These are phyloP conservation scores for Verticillium dahliae DNA, from an alignment of 2,329 filamentous ascomycete species.

Conservation along the genomic window DNA sequence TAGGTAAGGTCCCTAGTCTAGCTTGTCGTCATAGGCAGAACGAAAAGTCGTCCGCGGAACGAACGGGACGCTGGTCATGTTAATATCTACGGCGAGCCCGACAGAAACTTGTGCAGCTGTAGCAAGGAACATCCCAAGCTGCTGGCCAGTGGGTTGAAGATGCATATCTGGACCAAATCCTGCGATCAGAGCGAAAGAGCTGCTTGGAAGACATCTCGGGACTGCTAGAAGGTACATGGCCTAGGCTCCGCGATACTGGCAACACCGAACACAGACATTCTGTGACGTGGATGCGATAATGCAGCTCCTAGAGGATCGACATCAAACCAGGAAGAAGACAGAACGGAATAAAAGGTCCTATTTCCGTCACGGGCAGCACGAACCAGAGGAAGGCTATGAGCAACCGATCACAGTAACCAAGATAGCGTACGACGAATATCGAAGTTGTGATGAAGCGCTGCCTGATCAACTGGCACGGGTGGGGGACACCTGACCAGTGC, in stretches of 20 bases:
- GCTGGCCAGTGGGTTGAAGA: background rate
- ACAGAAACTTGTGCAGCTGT: background rate
- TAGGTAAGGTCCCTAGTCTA: background rate
- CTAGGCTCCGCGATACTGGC: no score
- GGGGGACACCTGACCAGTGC: slow-evolving; percentile 1
- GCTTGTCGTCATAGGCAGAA: background rate
- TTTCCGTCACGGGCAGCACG: background rate
- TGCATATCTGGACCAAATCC: no score
- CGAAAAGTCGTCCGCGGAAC: no score
- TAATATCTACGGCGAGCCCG: background rate
- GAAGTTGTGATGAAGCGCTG: background rate
- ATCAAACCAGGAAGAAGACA: no score
- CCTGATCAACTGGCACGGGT: background rate
- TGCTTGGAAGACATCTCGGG: no score
- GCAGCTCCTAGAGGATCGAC: no score
- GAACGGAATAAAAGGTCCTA: background rate
- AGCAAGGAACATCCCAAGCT: background rate
- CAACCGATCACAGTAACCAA: background rate
- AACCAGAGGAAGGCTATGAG: background rate
- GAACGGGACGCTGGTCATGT: background rate
- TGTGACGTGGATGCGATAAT: no score
- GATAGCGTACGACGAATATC: background rate
- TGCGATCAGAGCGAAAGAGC: no score
- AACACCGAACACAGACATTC: no score
- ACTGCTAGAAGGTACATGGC: no score